phyloP scores from a whole-genome alignment of 2,329 filamentous ascomycete species.

The Daldinia eschscholtzii region DNA sequence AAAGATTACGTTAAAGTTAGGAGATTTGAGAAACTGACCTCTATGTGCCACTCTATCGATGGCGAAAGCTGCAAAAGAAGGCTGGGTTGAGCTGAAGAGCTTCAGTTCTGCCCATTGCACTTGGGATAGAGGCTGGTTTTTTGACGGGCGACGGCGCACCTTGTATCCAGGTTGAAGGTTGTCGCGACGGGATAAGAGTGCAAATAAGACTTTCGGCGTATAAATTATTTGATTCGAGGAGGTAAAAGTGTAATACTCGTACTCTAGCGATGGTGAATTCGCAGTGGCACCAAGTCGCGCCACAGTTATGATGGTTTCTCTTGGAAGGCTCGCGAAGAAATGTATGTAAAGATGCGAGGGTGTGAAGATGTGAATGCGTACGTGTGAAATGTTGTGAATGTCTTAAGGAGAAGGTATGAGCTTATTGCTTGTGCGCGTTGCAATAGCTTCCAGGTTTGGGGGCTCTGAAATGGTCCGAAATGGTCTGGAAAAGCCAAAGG shows the following conservation, averaged over 20 bases:
- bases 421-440: conserved; percentile 28
- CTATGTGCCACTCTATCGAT: conserved; percentile 36
- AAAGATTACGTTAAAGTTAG: conserved; percentile 2
- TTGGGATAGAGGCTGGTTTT: conserved; percentile 11
- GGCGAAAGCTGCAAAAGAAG: conserved; percentile 34
- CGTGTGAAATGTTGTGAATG: conserved; percentile 13
- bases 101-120: conserved; percentile 43
- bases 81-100: conserved; percentile 34
- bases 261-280: not conserved
- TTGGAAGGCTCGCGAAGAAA: not conserved
- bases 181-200: not conserved
- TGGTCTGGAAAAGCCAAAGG: conserved; percentile 30
- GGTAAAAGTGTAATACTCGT: not conserved
- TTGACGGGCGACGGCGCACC: conserved; percentile 12
- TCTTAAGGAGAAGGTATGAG: conserved; percentile 23
- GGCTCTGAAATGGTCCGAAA: conserved; percentile 3
- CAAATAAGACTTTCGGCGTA: not conserved
- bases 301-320: not conserved
- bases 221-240: conserved; percentile 1
- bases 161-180: conserved; percentile 13
- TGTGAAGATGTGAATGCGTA: not conserved
- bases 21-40: conserved; percentile 22
- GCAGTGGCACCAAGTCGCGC: not conserved
- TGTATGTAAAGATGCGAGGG: not conserved
- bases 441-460: conserved; percentile 34